Evolutionary conservation across 805 yeast genomes (phyloP).

Genomic region (Starmerella sp.): DNA sequence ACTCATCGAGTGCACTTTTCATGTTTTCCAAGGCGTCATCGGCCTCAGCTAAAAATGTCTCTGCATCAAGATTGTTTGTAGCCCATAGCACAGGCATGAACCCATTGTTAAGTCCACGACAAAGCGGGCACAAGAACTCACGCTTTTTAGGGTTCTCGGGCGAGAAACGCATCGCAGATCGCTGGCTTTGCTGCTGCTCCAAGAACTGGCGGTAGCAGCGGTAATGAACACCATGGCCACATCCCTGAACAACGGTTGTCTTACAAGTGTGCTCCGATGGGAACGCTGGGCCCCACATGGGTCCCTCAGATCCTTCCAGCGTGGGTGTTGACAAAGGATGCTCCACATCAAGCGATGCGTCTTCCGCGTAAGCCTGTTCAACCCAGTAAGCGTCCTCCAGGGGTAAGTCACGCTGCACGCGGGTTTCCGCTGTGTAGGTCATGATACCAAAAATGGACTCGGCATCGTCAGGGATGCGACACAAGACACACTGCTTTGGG

Average conservation of each 20-base stretch:
- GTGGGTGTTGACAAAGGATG: constrained; percentile 11
- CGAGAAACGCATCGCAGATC: constrained; percentile 44
- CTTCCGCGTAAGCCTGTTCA: constrained; percentile 31
- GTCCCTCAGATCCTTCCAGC: constrained; percentile 29
- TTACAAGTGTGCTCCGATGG: constrained; percentile 26
- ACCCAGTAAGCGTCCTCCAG: constrained; percentile 55
- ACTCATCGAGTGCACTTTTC: background rate
- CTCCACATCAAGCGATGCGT: constrained; percentile 15
- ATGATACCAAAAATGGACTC: constrained; percentile 68
- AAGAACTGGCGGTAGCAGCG: constrained; percentile 60
- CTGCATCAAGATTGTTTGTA: constrained; percentile 29
- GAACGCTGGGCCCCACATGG: constrained; percentile 59
- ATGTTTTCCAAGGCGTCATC: constrained; percentile 4
- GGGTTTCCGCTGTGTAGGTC: constrained; percentile 31
- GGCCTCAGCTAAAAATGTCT: constrained; percentile 4
- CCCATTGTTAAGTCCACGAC: constrained; percentile 75
- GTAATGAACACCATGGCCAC: constrained; percentile 92
- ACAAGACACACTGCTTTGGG: constrained; percentile 69
- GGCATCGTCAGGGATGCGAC: constrained; percentile 62
- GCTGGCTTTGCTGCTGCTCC: constrained; percentile 23
- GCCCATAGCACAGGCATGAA: constrained; percentile 68
- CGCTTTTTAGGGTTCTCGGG: constrained; percentile 60
- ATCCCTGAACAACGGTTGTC: constrained; percentile 46
- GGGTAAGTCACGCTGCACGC: constrained; percentile 52
- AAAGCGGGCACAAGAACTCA: constrained; percentile 80